Evolutionary conservation across 495 filamentous ascomycete species (phyloP).

Genomic region (Talaromyces trachyspermus): DNA sequence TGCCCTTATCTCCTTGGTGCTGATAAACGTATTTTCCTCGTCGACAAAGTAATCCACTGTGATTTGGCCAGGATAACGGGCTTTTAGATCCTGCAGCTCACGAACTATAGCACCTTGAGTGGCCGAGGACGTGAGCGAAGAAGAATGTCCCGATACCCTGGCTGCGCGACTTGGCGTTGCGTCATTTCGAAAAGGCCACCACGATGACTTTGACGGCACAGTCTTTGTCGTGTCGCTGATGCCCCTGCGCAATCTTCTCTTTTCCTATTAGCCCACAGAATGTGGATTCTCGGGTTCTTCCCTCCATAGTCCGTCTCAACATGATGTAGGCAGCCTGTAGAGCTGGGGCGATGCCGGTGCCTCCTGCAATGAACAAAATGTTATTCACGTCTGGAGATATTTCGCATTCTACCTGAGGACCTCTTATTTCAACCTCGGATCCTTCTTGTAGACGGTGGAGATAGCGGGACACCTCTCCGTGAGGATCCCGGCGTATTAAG

Average conservation of each 20-base stretch:
- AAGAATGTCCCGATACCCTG: too few species aligned
- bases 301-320: slow-evolving; percentile 24
- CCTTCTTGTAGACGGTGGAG: slow-evolving; percentile 55
- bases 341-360: slow-evolving; percentile 89
- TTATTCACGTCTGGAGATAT: slow-evolving; percentile 46
- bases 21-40: slow-evolving; percentile 61
- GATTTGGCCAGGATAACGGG: slow-evolving; percentile 46
- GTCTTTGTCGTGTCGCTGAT: slow-evolving; percentile 21
- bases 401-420: slow-evolving; percentile 64
- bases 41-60: slow-evolving; percentile 70
- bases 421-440: slow-evolving; percentile 63
- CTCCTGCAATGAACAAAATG: slow-evolving; percentile 82
- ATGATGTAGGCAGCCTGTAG: slow-evolving; percentile 66
- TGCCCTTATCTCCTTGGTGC: slow-evolving; percentile 37
- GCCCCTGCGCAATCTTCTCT: slow-evolving; percentile 50
- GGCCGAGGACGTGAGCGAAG: not conserved
- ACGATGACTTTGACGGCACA: slow-evolving; percentile 3
- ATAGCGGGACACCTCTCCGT: slow-evolving; percentile 61
- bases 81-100: slow-evolving; percentile 53
- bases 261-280: slow-evolving; percentile 61
- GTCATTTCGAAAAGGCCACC: not conserved
- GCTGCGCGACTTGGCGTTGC: too few species aligned
- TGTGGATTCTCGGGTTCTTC: slow-evolving; percentile 39
- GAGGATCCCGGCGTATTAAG: slow-evolving; percentile 45
- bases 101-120: slow-evolving; percentile 37